Conservation (phyloP, 1,139 yeast species). For the Geotrichum restrictum region DNA sequence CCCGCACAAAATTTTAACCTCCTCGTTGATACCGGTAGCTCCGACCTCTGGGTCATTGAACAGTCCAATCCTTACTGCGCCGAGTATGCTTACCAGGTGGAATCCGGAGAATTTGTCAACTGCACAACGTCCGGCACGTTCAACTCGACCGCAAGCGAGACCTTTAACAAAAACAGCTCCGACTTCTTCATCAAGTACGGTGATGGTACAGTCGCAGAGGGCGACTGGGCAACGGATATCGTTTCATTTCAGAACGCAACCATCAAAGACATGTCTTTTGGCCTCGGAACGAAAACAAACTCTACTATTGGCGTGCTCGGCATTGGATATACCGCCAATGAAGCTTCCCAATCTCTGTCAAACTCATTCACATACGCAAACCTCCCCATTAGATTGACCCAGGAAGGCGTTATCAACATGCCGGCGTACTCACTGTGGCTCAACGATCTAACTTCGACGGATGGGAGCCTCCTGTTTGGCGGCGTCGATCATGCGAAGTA, state of each 20-base stretch:
- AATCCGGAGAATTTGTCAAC: conserved; percentile 34
- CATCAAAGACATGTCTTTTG: conserved; percentile 30
- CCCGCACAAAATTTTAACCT: conserved; percentile 51
- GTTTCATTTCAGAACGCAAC: conserved; percentile 30
- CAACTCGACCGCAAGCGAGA: conserved; percentile 10
- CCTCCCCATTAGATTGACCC: conserved; percentile 47
- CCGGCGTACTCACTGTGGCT: conserved; percentile 55
- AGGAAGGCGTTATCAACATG: conserved; percentile 47
- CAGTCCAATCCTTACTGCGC: conserved; percentile 38
- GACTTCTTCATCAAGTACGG: conserved; percentile 33
- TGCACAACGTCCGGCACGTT: conserved; percentile 20
- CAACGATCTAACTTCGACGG: conserved; percentile 41
- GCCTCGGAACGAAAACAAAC: conserved; percentile 33
- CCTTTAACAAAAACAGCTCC: conserved; percentile 18
- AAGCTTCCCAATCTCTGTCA: conserved; percentile 25
- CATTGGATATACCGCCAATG: conserved; percentile 24
- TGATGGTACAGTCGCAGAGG: conserved; percentile 40
- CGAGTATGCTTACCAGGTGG: conserved; percentile 5
- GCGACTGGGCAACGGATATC: conserved; percentile 49
- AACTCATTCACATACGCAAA: conserved; percentile 38
- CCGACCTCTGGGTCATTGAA: conserved; percentile 59
- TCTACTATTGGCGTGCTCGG: conserved; percentile 38
- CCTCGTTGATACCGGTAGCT: conserved; percentile 63
- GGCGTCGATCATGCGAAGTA: conserved; percentile 55
- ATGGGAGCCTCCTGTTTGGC: conserved; percentile 54